Conservation (phyloP, 192 early-diverging fungal genomes). For the Coemansia sp. region DNA sequence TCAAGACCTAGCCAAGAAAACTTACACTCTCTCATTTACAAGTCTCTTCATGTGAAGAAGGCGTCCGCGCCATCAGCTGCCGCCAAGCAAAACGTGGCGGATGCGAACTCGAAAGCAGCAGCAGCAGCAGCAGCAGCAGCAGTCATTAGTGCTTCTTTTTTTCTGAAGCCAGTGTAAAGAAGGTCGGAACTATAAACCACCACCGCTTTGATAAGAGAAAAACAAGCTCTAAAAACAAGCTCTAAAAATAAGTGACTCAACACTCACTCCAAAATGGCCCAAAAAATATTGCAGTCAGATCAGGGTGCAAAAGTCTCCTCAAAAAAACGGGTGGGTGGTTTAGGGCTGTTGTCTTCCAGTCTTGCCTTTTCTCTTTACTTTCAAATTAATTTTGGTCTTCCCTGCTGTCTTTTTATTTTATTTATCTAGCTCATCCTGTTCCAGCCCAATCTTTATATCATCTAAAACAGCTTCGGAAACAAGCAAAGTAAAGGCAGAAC, state of each 20-base stretch:
- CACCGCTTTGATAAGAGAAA: neutral
- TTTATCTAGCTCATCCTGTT: neutral
- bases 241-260: neutral
- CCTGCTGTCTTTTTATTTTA: neutral
- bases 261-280: neutral
- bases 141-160: too few species aligned
- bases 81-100: neutral
- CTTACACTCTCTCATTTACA: neutral
- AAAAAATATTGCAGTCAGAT: constrained; percentile 1
- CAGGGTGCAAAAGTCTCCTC: constrained; percentile 4
- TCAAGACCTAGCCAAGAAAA: neutral
- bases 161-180: too few species aligned
- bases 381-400: neutral
- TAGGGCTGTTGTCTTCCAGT: neutral
- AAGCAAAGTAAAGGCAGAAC: neutral
- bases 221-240: too few species aligned
- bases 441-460: neutral
- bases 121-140: neutral
- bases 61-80: neutral
- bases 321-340: too few species aligned
- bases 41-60: neutral
- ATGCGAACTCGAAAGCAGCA: neutral
- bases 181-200: too few species aligned
- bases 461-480: neutral
- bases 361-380: neutral